phyloP scores from a whole-genome alignment of 2,329 filamentous ascomycete species.

The Plectosphaerella cucumerina region DNA sequence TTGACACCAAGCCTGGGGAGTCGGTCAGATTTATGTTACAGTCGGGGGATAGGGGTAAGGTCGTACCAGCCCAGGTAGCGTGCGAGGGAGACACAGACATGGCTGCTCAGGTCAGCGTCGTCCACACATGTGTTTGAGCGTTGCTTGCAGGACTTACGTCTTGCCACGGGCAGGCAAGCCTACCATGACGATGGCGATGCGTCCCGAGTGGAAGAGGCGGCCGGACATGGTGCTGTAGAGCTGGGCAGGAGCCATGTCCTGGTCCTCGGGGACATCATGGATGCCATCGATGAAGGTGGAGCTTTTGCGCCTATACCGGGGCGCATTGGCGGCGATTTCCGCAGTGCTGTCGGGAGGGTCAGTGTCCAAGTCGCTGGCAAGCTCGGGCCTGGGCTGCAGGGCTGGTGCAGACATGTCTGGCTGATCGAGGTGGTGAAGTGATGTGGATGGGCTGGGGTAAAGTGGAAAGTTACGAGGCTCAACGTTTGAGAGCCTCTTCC shows the following conservation, averaged over 20 bases:
- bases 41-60: not conserved
- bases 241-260: conserved; percentile 86
- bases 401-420: not conserved
- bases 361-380: conserved; percentile 19
- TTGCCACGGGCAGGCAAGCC: conserved; percentile 93
- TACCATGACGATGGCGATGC: conserved; percentile 96
- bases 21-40: conserved; percentile 11
- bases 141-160: conserved; percentile 55
- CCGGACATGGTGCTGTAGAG: conserved; percentile 98
- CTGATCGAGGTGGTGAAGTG: not conserved
- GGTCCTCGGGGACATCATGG: conserved; percentile 82
- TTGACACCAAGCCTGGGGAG: conserved; percentile 80
- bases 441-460: not conserved
- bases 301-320: conserved; percentile 84
- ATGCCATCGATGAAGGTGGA: conserved; percentile 97
- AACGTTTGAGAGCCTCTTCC: not conserved
- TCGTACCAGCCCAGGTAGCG: conserved; percentile 84
- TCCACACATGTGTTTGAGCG: not conserved
- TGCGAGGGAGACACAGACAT: conserved; percentile 92
- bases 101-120: conserved; percentile 42
- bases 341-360: conserved; percentile 60
- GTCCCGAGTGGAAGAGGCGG: conserved; percentile 90
- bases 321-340: conserved; percentile 86
- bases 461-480: not conserved
- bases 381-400: conserved; percentile 8